These are phyloP conservation scores for Basidiobolus meristosporus DNA, from an alignment of 371 early-diverging fungal species.

Conservation along the genomic window DNA sequence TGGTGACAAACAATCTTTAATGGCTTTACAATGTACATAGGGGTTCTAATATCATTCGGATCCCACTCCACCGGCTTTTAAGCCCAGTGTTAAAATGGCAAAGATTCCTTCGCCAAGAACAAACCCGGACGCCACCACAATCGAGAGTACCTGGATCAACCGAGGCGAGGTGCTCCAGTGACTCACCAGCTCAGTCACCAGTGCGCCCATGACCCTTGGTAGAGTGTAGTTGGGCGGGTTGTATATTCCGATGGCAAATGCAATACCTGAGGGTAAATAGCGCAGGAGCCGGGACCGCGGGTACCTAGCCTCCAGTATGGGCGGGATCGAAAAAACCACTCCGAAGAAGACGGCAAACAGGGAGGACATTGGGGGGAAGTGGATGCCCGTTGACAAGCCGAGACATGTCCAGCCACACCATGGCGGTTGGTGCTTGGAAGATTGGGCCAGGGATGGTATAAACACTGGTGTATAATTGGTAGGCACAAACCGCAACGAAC, in stretches of 20 bases:
- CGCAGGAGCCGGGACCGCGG: conserved; percentile 10
- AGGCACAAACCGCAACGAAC: conserved; percentile 44
- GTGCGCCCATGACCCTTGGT: conserved; percentile 50
- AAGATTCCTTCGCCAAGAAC: conserved; percentile 69
- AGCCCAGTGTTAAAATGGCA: conserved; percentile 27
- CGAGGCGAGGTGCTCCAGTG: too few relatives aligned
- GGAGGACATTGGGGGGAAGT: conserved; percentile 33
- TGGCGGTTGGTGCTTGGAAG: conserved; percentile 58
- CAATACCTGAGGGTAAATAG: conserved; percentile 51
- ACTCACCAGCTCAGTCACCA: conserved; percentile 12
- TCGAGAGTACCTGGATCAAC: conserved; percentile 26
- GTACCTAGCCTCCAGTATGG: conserved; percentile 15
- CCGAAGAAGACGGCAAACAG: conserved; percentile 40
- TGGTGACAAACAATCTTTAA: too few relatives aligned
- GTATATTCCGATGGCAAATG: conserved; percentile 72
- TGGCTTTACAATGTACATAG: too few relatives aligned
- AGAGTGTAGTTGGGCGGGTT: conserved; percentile 67
- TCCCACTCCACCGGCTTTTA: too few relatives aligned
- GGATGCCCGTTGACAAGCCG: conserved; percentile 58
- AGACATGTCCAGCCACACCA: conserved; percentile 69
- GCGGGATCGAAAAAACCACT: conserved; percentile 28
- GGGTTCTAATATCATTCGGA: too few relatives aligned
- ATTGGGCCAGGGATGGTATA: conserved; percentile 53
- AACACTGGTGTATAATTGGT: conserved; percentile 40
- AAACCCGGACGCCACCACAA: conserved; percentile 58